Evolutionary conservation across 805 yeast genomes (phyloP).

Genomic region (Candida sanyiensis): DNA sequence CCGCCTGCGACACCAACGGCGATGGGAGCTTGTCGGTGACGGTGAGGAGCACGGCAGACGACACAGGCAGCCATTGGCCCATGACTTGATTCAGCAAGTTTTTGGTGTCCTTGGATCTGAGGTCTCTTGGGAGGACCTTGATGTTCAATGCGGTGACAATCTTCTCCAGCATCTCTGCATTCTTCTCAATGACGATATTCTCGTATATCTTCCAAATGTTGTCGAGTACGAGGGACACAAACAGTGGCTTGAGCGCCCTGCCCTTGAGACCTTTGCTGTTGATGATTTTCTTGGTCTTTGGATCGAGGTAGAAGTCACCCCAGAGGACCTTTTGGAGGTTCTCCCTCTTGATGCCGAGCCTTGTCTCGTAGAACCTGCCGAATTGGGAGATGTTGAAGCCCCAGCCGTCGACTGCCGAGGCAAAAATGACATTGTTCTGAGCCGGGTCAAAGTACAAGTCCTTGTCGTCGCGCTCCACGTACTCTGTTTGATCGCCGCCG

Average conservation of each 20-base stretch:
- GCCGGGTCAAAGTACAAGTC: slow-evolving; percentile 85
- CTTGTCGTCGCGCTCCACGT: slow-evolving; percentile 69
- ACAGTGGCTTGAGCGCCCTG: slow-evolving; percentile 65
- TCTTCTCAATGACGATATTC: slow-evolving; percentile 55
- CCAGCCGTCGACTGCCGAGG: slow-evolving; percentile 95
- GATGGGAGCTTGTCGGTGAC: slow-evolving; percentile 84
- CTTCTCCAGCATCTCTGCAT: slow-evolving; percentile 67
- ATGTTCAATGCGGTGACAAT: slow-evolving; percentile 67
- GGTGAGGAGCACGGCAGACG: slow-evolving; percentile 76
- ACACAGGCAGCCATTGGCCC: slow-evolving; percentile 93
- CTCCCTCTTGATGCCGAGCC: slow-evolving; percentile 76
- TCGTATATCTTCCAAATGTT: slow-evolving; percentile 91
- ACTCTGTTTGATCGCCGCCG: slow-evolving; percentile 40
- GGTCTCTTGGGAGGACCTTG: slow-evolving; percentile 66
- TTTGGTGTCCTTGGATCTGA: slow-evolving; percentile 72
- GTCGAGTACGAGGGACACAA: slow-evolving; percentile 81
- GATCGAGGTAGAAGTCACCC: slow-evolving; percentile 91
- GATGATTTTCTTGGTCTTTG: slow-evolving; percentile 80
- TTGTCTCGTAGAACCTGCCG: slow-evolving; percentile 77
- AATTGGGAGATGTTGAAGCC: slow-evolving; percentile 89
- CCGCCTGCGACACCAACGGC: slow-evolving; percentile 69
- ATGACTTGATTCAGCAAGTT: slow-evolving; percentile 58
- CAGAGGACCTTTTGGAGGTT: slow-evolving; percentile 82
- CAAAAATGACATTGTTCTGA: slow-evolving; percentile 83
- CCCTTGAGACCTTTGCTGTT: slow-evolving; percentile 61